Conservation (phyloP, 495 filamentous ascomycete species). For the Penicillium pulvis region DNA sequence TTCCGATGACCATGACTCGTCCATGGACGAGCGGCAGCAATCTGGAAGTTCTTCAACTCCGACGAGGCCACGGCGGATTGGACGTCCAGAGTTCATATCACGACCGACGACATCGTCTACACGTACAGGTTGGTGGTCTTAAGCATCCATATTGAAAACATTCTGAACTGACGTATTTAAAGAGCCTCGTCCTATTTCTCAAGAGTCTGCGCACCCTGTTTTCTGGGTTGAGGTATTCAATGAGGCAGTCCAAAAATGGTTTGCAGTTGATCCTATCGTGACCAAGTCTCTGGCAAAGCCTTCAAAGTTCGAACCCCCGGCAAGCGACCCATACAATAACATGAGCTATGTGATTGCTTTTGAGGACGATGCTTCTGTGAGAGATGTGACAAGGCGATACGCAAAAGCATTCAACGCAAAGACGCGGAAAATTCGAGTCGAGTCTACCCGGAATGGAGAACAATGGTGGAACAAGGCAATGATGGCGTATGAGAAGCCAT, state of each 20-base stretch:
- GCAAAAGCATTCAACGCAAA: constrained; percentile 84
- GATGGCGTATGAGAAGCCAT: constrained; percentile 58
- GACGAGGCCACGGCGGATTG: constrained; percentile 39
- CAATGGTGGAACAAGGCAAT: constrained; percentile 73
- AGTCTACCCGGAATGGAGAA: constrained; percentile 63
- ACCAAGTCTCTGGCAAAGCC: constrained; percentile 75
- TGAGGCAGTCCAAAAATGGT: constrained; percentile 82
- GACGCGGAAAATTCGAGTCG: constrained; percentile 74
- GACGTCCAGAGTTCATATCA: constrained; percentile 44
- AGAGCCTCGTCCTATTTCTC: constrained; percentile 20
- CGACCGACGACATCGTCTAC: constrained; percentile 9
- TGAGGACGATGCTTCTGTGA: constrained; percentile 70
- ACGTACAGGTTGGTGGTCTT: background rate
- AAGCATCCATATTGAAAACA: background rate
- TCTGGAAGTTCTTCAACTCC: constrained; percentile 18
- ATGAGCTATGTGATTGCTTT: constrained; percentile 88
- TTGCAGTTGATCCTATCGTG: constrained; percentile 82
- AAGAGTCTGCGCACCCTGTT: constrained; percentile 69
- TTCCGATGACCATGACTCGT: constrained; percentile 39
- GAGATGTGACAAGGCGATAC: constrained; percentile 83
- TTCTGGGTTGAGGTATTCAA: constrained; percentile 96
- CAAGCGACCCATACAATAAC: constrained; percentile 67
- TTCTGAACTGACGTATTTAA: constrained; percentile 16
- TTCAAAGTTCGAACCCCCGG: constrained; percentile 77
- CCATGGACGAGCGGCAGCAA: constrained; percentile 27